A percentile compares a stretch with the other conserved stretches of the same genome.
Conservation (phyloP, 83 land plant genomes). For the Thuja plicata region DNA sequence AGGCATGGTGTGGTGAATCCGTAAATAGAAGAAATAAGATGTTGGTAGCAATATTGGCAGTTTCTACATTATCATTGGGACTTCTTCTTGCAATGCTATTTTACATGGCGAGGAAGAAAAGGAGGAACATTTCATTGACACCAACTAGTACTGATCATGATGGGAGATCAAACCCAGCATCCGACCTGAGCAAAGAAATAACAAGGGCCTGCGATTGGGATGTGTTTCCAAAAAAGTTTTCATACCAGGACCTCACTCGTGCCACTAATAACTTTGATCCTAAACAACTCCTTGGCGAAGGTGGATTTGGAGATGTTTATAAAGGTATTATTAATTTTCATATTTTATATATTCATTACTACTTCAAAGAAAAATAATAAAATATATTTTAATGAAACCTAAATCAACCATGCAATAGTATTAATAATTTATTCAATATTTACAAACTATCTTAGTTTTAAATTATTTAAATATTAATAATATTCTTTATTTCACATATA, state of each 20-base stretch:
- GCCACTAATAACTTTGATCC: not conserved
- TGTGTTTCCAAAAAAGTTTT: not conserved
- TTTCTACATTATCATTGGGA: not conserved
- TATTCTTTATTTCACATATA: too few relatives aligned
- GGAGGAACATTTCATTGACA: not conserved
- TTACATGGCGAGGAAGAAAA: not conserved
- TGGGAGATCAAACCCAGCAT: not conserved
- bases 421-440: too few relatives aligned
- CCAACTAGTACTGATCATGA: not conserved
- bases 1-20: not conserved
- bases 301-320: slow-evolving; percentile 5
- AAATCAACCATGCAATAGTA: too few relatives aligned
- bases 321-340: not conserved
- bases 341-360: too few relatives aligned
- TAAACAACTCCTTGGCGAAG: not conserved
- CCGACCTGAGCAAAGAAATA: slow-evolving; percentile 5
- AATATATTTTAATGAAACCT: too few relatives aligned
- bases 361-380: too few relatives aligned
- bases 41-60: not conserved
- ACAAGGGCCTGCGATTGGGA: not conserved
- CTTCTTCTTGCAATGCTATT: not conserved
- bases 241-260: not conserved
- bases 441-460: too few relatives aligned
- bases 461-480: too few relatives aligned
- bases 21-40: not conserved